Evolutionary conservation across 2,329 filamentous ascomycete genomes (phyloP).

Genomic region (Stylonectria norvegica): DNA sequence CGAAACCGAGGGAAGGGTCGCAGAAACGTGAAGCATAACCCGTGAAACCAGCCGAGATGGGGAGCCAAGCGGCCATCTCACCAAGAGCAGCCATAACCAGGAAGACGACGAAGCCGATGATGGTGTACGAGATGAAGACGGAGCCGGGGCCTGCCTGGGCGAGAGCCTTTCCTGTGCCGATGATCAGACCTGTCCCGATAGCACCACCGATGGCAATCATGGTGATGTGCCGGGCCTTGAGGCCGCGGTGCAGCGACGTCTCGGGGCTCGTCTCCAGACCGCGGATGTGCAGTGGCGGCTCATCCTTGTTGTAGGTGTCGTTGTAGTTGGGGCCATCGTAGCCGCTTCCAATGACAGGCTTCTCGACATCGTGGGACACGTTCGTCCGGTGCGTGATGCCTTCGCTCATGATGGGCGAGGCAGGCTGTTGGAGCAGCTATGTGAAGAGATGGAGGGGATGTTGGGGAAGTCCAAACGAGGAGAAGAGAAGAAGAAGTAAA

Average conservation of each 20-base stretch:
- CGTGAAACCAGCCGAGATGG: slow-evolving; percentile 74
- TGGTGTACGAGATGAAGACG: slow-evolving; percentile 67
- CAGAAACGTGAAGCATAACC: slow-evolving; percentile 77
- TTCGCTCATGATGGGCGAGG: slow-evolving; percentile 9
- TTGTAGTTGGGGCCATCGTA: slow-evolving; percentile 14
- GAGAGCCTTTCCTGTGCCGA: slow-evolving; percentile 59
- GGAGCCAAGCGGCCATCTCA: slow-evolving; percentile 82
- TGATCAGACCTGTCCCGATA: slow-evolving; percentile 70
- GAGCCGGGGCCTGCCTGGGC: slow-evolving; percentile 58
- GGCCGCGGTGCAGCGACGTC: slow-evolving; percentile 49
- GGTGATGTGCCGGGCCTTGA: slow-evolving; percentile 53
- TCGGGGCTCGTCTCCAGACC: slow-evolving; percentile 49
- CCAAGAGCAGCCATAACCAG: slow-evolving; percentile 78
- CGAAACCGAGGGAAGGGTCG: slow-evolving; percentile 77
- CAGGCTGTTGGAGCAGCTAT: slow-evolving; percentile 4
- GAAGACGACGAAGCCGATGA: slow-evolving; percentile 71
- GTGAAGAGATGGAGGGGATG: background rate
- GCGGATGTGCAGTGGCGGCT: too few species aligned
- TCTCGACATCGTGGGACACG: slow-evolving; percentile 22
- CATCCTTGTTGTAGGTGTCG: slow-evolving; percentile 6
- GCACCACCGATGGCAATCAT: slow-evolving; percentile 71
- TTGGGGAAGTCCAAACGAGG: background rate
- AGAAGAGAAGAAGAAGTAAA: background rate
- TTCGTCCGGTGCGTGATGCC: slow-evolving; percentile 5
- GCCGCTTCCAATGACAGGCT: slow-evolving; percentile 21